Conservation (phyloP, 208 protist species). For the Wallacemonas sp. region DNA sequence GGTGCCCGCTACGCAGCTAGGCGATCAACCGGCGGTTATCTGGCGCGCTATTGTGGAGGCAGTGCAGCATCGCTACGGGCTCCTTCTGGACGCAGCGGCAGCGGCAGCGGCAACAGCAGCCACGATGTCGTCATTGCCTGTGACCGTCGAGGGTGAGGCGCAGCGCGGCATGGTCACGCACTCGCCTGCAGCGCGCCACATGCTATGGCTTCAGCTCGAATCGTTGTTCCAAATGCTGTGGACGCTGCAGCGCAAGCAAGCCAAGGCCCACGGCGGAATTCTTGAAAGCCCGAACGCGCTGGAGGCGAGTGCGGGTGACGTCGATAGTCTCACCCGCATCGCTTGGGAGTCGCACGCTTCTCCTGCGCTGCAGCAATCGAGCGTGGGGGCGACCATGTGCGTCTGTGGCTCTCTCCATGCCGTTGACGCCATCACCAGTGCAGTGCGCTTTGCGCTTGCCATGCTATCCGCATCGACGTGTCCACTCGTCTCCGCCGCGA, state of each 20-base stretch:
- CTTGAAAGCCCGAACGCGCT: slow-evolving; percentile 37
- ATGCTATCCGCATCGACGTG: slow-evolving; percentile 4
- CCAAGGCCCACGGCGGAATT: slow-evolving; percentile 18
- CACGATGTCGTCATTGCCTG: not conserved
- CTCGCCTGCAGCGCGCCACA: slow-evolving; percentile 44
- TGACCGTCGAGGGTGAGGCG: not conserved
- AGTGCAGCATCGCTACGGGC: slow-evolving; percentile 34
- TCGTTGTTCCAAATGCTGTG: slow-evolving; percentile 70
- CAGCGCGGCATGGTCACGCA: slow-evolving; percentile 19
- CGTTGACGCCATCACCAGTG: slow-evolving; percentile 35
- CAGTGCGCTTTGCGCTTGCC: slow-evolving; percentile 49
- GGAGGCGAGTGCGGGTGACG: slow-evolving; percentile 36
- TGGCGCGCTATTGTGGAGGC: slow-evolving; percentile 59
- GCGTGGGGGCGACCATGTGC: slow-evolving; percentile 45
- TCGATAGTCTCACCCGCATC: slow-evolving; percentile 64
- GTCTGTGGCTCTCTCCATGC: slow-evolving; percentile 42
- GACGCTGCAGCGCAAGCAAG: slow-evolving; percentile 80
- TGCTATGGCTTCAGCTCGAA: slow-evolving; percentile 73
- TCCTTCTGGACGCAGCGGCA: slow-evolving; percentile 32
- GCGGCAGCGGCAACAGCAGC: not conserved
- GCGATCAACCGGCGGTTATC: slow-evolving; percentile 40
- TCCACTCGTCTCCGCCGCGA: not conserved
- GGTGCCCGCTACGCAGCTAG: slow-evolving; percentile 53
- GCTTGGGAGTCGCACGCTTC: slow-evolving; percentile 54
- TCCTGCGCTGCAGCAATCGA: slow-evolving; percentile 47